These are phyloP conservation scores for Asclepias syriaca DNA, from an alignment of 257 asterid species.

Conservation along the genomic window DNA sequence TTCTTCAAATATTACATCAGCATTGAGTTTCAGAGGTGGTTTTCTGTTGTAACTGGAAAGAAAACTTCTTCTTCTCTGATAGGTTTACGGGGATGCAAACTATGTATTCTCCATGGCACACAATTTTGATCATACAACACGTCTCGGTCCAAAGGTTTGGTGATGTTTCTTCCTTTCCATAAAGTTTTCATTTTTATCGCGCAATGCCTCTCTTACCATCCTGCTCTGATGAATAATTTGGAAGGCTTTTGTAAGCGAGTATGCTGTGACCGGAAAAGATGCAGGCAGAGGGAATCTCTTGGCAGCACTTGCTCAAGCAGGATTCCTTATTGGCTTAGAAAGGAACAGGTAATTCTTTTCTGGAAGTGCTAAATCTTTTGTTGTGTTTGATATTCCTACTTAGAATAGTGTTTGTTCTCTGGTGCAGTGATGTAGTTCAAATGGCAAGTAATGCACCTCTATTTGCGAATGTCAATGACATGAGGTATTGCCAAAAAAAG, in stretches of 20 bases:
- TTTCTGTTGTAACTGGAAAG: slow-evolving; percentile 3
- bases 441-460: slow-evolving; percentile 97
- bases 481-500: slow-evolving; percentile 35
- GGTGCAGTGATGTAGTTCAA: slow-evolving; percentile 66
- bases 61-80: not conserved
- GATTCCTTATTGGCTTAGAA: slow-evolving; percentile 83
- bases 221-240: not conserved
- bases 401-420: not conserved
- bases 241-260: slow-evolving; percentile 97
- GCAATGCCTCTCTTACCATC: slow-evolving; percentile 6
- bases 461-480: slow-evolving; percentile 66
- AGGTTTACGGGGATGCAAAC: slow-evolving; percentile 67
- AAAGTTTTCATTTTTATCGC: slow-evolving; percentile 2
- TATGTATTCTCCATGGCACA: slow-evolving; percentile 43
- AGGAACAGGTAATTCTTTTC: slow-evolving; percentile 48
- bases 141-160: slow-evolving; percentile 78
- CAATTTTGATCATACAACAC: slow-evolving; percentile 49
- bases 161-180: not conserved
- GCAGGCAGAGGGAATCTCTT: slow-evolving; percentile 82
- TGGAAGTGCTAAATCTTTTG: not conserved
- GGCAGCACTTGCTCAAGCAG: slow-evolving; percentile 90
- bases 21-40: not conserved
- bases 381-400: not conserved
- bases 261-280: slow-evolving; percentile 79
- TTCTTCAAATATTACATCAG: slow-evolving; percentile 6